phyloP scores from a whole-genome alignment of 2,329 filamentous ascomycete species.

The Fusarium sp. region DNA sequence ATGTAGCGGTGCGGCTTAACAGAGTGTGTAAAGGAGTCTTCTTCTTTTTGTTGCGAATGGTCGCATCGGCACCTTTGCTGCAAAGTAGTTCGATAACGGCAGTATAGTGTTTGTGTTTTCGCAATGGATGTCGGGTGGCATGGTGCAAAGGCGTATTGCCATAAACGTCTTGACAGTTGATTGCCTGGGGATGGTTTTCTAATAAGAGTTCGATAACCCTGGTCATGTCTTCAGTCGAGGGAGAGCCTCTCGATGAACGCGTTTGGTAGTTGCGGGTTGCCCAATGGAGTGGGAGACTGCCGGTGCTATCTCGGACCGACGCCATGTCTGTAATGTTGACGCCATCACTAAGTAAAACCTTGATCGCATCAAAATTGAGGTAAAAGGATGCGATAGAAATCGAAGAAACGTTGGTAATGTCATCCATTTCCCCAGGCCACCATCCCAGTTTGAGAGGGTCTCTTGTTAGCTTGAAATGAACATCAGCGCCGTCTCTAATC shows the following conservation, averaged over 20 bases:
- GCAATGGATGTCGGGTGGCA: background rate
- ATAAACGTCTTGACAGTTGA: background rate
- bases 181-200: too few species aligned
- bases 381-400: background rate
- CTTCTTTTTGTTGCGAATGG: background rate
- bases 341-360: rapidly evolving
- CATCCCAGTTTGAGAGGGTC: background rate
- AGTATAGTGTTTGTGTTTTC: background rate
- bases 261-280: background rate
- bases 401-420: background rate
- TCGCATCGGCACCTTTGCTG: background rate
- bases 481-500: background rate
- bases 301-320: background rate
- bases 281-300: background rate
- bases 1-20: rapidly evolving
- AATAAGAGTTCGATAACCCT: too few species aligned
- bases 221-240: too few species aligned
- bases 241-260: too few species aligned
- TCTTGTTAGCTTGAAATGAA: background rate
- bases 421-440: background rate
- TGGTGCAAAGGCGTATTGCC: background rate
- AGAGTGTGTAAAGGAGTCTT: background rate
- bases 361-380: background rate
- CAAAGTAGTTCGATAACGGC: background rate
- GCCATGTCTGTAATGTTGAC: background rate